phyloP scores from a whole-genome alignment of 495 filamentous ascomycete genomes.

The Aspergillus bridgeri region DNA sequence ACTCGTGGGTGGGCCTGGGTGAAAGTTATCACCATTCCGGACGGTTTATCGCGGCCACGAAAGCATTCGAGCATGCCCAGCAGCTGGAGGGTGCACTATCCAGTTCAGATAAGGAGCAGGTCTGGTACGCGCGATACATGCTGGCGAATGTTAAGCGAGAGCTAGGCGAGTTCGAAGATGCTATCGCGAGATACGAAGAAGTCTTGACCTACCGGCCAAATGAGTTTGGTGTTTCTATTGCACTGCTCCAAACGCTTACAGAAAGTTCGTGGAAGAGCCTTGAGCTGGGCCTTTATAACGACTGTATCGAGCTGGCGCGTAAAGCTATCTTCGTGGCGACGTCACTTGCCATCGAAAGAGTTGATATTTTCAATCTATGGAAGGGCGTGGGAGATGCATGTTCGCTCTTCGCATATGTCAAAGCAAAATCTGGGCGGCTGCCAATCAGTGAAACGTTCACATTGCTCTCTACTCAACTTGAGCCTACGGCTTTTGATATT shows the following conservation, averaged over 20 bases:
- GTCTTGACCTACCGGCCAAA: conserved; percentile 62
- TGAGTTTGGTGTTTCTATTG: conserved; percentile 84
- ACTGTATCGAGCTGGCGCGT: conserved; percentile 63
- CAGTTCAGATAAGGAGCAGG: conserved; percentile 51
- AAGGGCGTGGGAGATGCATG: conserved; percentile 90
- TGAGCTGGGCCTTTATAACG: conserved; percentile 78
- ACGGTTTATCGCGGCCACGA: conserved; percentile 85
- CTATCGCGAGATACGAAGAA: conserved; percentile 68
- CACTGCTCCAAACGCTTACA: conserved; percentile 79
- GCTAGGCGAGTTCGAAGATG: conserved; percentile 81
- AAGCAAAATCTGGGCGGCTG: conserved; percentile 56
- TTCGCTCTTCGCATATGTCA: conserved; percentile 74
- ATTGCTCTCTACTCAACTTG: conserved; percentile 53
- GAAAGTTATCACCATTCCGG: conserved; percentile 96
- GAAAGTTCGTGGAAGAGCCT: conserved; percentile 75
- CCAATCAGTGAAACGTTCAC: conserved; percentile 50
- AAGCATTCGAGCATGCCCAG: conserved; percentile 80
- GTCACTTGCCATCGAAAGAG: conserved; percentile 46
- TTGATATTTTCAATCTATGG: conserved; percentile 89
- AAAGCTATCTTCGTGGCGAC: conserved; percentile 55
- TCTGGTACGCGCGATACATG: conserved; percentile 96
- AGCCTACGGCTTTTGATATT: conserved; percentile 53
- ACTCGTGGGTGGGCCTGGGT: conserved; percentile 93
- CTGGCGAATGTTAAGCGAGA: conserved; percentile 93
- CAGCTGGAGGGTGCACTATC: conserved; percentile 51